Base-by-base conservation (phyloP, 1,284 basidiomycete genomes). In the Agaricales sp. region DNA sequence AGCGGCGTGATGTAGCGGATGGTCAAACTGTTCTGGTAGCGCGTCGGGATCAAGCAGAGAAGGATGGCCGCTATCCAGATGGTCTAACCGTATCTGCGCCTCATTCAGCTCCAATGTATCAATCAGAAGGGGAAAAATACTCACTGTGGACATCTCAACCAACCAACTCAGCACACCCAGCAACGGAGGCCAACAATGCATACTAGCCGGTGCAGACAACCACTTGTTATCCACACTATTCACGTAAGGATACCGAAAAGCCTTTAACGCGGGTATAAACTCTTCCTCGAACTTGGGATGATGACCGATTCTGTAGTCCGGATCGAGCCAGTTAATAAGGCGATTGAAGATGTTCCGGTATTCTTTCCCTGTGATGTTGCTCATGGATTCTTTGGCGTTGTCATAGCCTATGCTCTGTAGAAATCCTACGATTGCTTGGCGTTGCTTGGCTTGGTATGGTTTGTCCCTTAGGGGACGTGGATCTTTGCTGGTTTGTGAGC, bases 131-230 rank as follows among this genome's bases (percentile, higher is more conserved):
- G 35, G 30, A 26, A 24, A 44, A 39, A 37, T 21, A 61, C 71
- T 41, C 52, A 89, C 90, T 68, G 81, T 83, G 58, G 82, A 82
- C 54, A 90, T 64, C 56, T 91, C 86, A 1, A 86, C 84, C 13
- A 95, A 67, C 92, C 92, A 95, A 62, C 91, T 85, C 44, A 95
- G 61, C 60, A 89, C 85, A 18, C 86, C 91, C 14, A 93, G 67
- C 14, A 93, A 62, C 13, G 76, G 68, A 0, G 88, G 87, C 92
- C 91, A 94, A 14, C 84, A 81, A 62, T 88, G 85, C 68, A 85
- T 82, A 51, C 82, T 85, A 0, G 87, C 90, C 0, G 90, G 87
- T 1, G 90, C 83, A 2, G 80, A 80, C n/a, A 95, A 65, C 73
- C 85, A 88, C 52, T 87, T 92, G 47, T 80, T 78, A 55, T 90